These are phyloP conservation scores for Coemansia umbellata DNA, from an alignment of 192 early-diverging fungal species.

Conservation along the genomic window DNA sequence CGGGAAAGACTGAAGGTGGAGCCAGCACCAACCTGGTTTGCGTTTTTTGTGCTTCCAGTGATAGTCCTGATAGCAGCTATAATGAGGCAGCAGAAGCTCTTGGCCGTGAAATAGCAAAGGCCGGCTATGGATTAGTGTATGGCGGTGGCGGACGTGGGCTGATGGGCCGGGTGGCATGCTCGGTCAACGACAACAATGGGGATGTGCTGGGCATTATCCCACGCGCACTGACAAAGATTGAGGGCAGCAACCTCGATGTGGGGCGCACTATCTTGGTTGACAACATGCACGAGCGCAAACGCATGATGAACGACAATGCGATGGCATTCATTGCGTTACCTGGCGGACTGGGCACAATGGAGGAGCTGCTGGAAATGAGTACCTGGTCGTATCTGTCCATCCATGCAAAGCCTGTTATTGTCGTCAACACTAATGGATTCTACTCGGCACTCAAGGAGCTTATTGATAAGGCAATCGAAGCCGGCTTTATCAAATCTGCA, in stretches of 20 bases:
- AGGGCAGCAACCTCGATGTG: constrained; percentile 43
- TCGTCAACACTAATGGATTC: constrained; percentile 76
- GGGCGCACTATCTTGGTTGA: constrained; percentile 60
- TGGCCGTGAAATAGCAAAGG: constrained; percentile 53
- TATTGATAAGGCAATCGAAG: constrained; percentile 59
- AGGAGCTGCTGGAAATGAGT: constrained; percentile 80
- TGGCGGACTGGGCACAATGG: constrained; percentile 84
- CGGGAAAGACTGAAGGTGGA: not conserved
- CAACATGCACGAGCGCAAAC: constrained; percentile 85
- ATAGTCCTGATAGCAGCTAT: constrained; percentile 15
- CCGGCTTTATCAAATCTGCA: constrained; percentile 59
- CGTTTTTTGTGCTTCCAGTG: constrained; percentile 46
- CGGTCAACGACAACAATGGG: constrained; percentile 58
- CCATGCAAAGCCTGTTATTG: constrained; percentile 74
- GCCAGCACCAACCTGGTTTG: constrained; percentile 24
- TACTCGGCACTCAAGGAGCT: constrained; percentile 64
- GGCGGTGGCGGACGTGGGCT: constrained; percentile 66
- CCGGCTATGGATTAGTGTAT: constrained; percentile 64
- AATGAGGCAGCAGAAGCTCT: constrained; percentile 42
- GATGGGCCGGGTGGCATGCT: constrained; percentile 80
- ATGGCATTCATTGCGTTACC: constrained; percentile 80
- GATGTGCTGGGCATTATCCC: constrained; percentile 76
- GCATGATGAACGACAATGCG: constrained; percentile 61
- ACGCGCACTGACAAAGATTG: constrained; percentile 52
- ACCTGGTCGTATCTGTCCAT: constrained; percentile 80